These are phyloP conservation scores for Epichloe festucae DNA, from an alignment of 2,329 filamentous ascomycete genomes.

Conservation along the genomic window DNA sequence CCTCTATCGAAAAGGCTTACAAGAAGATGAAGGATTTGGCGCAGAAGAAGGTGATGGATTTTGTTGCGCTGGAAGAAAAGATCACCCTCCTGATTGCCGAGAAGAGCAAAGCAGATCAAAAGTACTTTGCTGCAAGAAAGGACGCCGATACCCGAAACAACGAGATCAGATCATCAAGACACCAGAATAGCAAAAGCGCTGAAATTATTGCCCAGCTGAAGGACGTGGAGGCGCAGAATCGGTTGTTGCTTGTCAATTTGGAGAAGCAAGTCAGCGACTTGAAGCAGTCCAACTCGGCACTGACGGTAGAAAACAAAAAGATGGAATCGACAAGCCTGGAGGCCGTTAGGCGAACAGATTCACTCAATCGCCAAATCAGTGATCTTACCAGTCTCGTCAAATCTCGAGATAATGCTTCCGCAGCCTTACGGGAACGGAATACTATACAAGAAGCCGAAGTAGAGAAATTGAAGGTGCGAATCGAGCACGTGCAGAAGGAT, in stretches of 20 bases:
- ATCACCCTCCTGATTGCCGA: constrained; percentile 63
- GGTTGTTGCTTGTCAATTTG: constrained; percentile 64
- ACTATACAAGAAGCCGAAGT: constrained; percentile 59
- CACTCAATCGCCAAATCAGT: constrained; percentile 59
- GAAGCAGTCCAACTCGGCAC: constrained; percentile 61
- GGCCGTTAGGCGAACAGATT: constrained; percentile 54
- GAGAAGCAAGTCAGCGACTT: constrained; percentile 84
- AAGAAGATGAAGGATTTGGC: constrained; percentile 78
- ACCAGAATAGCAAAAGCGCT: constrained; percentile 78
- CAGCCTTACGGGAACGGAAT: constrained; percentile 40
- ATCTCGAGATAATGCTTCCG: constrained; percentile 54
- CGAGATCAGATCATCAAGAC: constrained; percentile 66
- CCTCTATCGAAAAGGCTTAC: constrained; percentile 81
- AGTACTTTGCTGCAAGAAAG: constrained; percentile 93
- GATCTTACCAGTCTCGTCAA: constrained; percentile 66
- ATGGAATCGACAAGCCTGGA: constrained; percentile 63
- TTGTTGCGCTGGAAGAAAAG: constrained; percentile 63
- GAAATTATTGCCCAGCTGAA: constrained; percentile 92
- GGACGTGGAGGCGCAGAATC: constrained; percentile 69
- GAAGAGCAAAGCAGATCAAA: constrained; percentile 94
- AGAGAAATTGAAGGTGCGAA: constrained; percentile 64
- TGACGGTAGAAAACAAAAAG: constrained; percentile 60
- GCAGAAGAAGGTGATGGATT: constrained; percentile 75
- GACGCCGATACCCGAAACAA: constrained; percentile 74
- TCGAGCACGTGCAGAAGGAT: constrained; percentile 70